Percentiles rank a stretch among this genome's conserved stretches.
These are phyloP conservation scores for Sonneratia alba DNA, from an alignment of 345 rosid species.

Conservation along the genomic window DNA sequence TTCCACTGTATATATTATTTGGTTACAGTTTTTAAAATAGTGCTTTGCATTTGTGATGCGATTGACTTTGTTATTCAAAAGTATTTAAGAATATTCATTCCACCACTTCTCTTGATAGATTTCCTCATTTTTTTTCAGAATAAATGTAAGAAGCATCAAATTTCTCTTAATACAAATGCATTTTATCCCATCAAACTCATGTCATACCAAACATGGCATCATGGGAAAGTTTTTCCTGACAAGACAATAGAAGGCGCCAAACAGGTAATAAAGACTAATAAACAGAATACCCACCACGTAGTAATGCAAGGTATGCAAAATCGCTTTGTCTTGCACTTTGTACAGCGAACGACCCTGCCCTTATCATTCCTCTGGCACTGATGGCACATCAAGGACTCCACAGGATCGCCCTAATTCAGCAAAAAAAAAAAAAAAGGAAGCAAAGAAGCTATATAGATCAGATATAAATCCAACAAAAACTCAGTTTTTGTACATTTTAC, in stretches of 20 bases:
- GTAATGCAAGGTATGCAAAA: conserved; percentile 24
- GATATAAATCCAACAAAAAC: background rate
- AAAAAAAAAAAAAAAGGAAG: background rate
- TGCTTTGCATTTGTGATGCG: too few relatives aligned
- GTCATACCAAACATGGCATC: background rate
- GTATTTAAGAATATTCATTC: too few relatives aligned
- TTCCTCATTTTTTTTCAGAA: too few relatives aligned
- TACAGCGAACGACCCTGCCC: conserved; percentile 26
- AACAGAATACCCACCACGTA: conserved; percentile 18
- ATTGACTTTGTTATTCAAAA: too few relatives aligned
- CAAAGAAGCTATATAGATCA: too few relatives aligned
- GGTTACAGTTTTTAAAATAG: too few relatives aligned
- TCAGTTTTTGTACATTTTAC: background rate
- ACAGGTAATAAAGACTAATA: background rate
- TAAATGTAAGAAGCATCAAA: too few relatives aligned
- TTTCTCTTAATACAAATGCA: too few relatives aligned
- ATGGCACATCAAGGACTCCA: conserved; percentile 27
- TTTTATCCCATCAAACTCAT: too few relatives aligned
- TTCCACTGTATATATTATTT: too few relatives aligned
- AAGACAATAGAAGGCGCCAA: background rate
- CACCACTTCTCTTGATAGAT: too few relatives aligned
- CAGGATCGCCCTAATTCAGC: conserved; percentile 8
- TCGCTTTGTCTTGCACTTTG: conserved; percentile 24
- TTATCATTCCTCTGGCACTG: conserved; percentile 41
- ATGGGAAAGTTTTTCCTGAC: background rate